Evolutionary conservation across 306 rosid species (phyloP).

Genomic region (Urtica urens): DNA sequence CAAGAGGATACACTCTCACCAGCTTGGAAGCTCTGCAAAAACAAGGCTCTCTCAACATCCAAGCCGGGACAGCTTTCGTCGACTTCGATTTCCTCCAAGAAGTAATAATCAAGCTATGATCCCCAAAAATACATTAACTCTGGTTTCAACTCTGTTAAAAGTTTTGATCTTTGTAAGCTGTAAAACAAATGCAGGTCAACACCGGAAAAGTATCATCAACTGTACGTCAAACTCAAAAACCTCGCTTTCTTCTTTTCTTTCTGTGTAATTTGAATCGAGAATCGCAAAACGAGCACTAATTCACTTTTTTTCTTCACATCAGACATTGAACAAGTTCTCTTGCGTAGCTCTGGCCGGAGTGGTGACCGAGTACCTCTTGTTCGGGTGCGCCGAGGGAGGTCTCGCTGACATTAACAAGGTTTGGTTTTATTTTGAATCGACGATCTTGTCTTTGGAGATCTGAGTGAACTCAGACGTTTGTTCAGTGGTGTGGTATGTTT

Average conservation of each 20-base stretch:
- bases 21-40: constrained; percentile 73
- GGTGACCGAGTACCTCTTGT: constrained; percentile 73
- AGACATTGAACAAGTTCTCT: constrained; percentile 83
- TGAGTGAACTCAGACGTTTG: too few relatives aligned
- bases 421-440: not conserved
- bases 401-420: constrained; percentile 90
- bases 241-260: not conserved
- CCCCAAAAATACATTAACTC: not conserved
- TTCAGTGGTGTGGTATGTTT: too few relatives aligned
- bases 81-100: constrained; percentile 84
- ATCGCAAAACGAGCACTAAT: constrained; percentile 15
- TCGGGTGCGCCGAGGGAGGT: constrained; percentile 87
- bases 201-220: constrained; percentile 72
- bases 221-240: constrained; percentile 35
- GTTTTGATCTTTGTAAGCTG: too few relatives aligned
- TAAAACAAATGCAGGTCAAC: constrained; percentile 55
- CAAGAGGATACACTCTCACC: constrained; percentile 60
- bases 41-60: constrained; percentile 92
- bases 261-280: not conserved
- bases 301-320: constrained; percentile 14
- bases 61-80: constrained; percentile 91
- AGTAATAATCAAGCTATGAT: too few relatives aligned
- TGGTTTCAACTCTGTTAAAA: not conserved
- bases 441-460: too few relatives aligned
- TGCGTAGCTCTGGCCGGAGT: constrained; percentile 91